Evolutionary conservation across 2,329 filamentous ascomycete genomes (phyloP).

Genomic region (Sporothrix inflata): DNA sequence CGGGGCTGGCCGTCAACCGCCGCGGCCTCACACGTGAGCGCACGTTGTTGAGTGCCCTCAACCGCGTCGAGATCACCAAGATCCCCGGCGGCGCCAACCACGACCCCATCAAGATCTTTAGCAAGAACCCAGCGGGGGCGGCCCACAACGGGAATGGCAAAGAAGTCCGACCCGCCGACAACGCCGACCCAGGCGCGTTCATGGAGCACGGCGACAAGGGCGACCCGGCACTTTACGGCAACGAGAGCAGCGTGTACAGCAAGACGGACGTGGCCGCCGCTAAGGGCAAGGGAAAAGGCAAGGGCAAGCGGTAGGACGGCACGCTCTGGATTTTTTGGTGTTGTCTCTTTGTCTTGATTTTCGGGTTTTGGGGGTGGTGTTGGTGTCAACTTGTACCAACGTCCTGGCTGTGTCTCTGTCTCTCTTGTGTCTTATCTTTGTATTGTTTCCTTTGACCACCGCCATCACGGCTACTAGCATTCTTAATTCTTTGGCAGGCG

Average conservation of each 20-base stretch:
- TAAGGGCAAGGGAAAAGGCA: conserved; percentile 35
- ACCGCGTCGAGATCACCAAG: conserved; percentile 65
- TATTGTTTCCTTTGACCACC: background rate
- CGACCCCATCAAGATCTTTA: conserved; percentile 70
- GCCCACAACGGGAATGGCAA: conserved; percentile 43
- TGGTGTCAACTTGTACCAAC: too few species aligned
- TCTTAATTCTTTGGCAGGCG: background rate
- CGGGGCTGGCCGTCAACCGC: conserved; percentile 78
- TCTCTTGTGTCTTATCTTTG: background rate
- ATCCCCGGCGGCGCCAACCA: conserved; percentile 60
- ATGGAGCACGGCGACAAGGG: conserved; percentile 84
- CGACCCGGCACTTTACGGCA: conserved; percentile 74
- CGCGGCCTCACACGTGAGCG: conserved; percentile 80
- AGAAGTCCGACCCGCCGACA: conserved; percentile 69
- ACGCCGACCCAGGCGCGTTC: conserved; percentile 74
- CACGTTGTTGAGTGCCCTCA: conserved; percentile 80
- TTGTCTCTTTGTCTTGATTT: background rate
- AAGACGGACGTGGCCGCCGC: conserved; percentile 43
- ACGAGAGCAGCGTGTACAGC: conserved; percentile 61
- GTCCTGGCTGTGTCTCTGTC: background rate
- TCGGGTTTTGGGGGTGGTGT: background rate
- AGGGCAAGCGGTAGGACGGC: conserved; percentile 28
- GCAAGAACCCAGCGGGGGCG: conserved; percentile 56
- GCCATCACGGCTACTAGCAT: background rate
- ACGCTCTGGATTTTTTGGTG: background rate